Base-by-base conservation (phyloP, 768 basidiomycete species). In the Calocybe indica region DNA sequence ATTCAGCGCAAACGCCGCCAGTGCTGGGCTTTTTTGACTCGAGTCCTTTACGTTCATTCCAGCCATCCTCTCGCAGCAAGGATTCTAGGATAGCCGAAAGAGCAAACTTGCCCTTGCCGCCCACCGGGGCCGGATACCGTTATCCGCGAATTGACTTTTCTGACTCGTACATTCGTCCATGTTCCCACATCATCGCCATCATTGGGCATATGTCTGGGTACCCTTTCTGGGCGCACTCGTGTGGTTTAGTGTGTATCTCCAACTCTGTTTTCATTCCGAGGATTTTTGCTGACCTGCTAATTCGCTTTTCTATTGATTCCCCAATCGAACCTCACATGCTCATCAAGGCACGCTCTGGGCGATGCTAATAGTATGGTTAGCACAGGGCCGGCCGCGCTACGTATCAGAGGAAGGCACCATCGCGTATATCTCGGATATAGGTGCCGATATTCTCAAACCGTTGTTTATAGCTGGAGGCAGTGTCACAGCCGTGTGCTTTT, bases 341-440 rank as follows among this genome's bases (percentile, higher is more conserved):
- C 31, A 10, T 39, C 40, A 43, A 43, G 79, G 69, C 13, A 85
- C 76, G 9, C 68, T 90, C 7, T 73, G 82, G 42, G 74, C 85
- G 1, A 79, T 90, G 78, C 64, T 90, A 30, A 74, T 87, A 46
- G 79, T 79, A 29, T 90, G 85, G 85, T 70, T 82, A 15, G 79
- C 78, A 7, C 68, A 72, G n/a, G 84, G 85, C 13, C 68, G 75
- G 30, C 83, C 80, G 7, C 70, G 70, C 57, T 82, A 83, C 54
- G 70, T 70, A 11, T 74, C 82, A 10, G 70, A 75, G 60, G 72
- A 80, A 34, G 74, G 75, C 14, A 62, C 62, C 1, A 78, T 88
- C 44, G 78, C 80, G n/a, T 88, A 84, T 62, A 88, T 90, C 41
- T 87, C 85, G 37, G 86, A 90, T 56, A 64, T 89, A 33, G 87